Conservation (phyloP, 108 stramenopile genomes). For the Nitzschia sp. region DNA sequence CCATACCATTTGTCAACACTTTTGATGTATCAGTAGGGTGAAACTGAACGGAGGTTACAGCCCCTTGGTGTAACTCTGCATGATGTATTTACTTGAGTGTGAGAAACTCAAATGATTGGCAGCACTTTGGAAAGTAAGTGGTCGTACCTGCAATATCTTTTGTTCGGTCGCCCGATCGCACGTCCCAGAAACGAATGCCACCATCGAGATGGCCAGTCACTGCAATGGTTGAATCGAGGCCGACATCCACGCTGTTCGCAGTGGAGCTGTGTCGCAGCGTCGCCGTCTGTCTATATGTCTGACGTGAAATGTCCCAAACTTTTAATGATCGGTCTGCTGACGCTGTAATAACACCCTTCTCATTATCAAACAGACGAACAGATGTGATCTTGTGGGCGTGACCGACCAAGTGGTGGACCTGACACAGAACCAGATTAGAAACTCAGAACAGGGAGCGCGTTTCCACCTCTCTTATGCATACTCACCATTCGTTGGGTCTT, state of each 20-base stretch:
- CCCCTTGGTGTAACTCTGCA: constrained; percentile 63
- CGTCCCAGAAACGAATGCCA: constrained; percentile 76
- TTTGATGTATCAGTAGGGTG: constrained; percentile 56
- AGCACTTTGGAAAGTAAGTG: neutral
- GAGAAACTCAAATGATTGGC: constrained; percentile 1
- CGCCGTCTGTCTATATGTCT: constrained; percentile 74
- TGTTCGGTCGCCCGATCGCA: constrained; percentile 56
- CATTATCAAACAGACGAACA: constrained; percentile 61
- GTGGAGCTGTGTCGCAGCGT: constrained; percentile 79
- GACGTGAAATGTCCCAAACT: constrained; percentile 83
- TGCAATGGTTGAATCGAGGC: constrained; percentile 32
- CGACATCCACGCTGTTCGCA: constrained; percentile 71
- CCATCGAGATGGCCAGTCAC: constrained; percentile 83
- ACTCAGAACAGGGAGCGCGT: neutral
- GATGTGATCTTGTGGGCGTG: constrained; percentile 83
- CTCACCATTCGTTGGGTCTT: constrained; percentile 74
- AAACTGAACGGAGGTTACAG: constrained; percentile 78
- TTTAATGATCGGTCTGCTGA: constrained; percentile 81
- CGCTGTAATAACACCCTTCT: constrained; percentile 74
- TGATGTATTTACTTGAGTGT: too few relatives aligned
- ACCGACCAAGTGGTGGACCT: constrained; percentile 86
- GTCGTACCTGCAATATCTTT: constrained; percentile 57
- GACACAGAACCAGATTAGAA: neutral
- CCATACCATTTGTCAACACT: constrained; percentile 79
- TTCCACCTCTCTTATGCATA: neutral